Conservation (phyloP, 176 grass and related monocot genomes). For the Triticum aestivum region DNA sequence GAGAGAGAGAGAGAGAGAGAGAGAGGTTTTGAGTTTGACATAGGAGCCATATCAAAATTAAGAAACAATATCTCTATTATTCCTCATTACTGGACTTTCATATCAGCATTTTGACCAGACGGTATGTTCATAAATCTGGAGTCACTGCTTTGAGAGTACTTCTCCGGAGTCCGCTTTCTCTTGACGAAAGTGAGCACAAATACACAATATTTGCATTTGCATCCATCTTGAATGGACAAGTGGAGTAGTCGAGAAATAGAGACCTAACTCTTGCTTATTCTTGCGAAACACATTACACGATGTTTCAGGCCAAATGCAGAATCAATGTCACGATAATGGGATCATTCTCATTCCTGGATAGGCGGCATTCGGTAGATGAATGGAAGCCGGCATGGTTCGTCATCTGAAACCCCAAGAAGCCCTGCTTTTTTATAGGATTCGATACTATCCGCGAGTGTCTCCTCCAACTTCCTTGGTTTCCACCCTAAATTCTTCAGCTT, state of each 20-base stretch:
- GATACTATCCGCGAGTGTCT: constrained; percentile 18
- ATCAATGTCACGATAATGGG: neutral
- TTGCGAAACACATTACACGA: neutral
- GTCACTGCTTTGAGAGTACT: no score
- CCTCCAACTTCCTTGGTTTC: constrained; percentile 23
- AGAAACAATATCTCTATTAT: no score
- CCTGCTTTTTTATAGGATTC: neutral
- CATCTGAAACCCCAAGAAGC: neutral
- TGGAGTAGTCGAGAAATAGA: neutral
- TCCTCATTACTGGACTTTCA: no score
- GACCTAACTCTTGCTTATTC: neutral
- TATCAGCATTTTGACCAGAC: no score
- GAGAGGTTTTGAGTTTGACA: no score
- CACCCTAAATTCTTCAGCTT: constrained; percentile 43
- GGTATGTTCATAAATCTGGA: no score
- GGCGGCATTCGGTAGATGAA: neutral
- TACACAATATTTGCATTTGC: neutral
- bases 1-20: no score
- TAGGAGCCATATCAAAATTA: no score
- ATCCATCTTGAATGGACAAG: neutral
- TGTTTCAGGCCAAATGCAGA: neutral
- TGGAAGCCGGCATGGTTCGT: neutral
- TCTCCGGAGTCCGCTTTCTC: no score
- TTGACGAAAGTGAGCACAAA: no score
- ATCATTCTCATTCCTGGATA: neutral